Evolutionary conservation across 2,329 filamentous ascomycete genomes (phyloP).

Genomic region (Monilinia fructicola): DNA sequence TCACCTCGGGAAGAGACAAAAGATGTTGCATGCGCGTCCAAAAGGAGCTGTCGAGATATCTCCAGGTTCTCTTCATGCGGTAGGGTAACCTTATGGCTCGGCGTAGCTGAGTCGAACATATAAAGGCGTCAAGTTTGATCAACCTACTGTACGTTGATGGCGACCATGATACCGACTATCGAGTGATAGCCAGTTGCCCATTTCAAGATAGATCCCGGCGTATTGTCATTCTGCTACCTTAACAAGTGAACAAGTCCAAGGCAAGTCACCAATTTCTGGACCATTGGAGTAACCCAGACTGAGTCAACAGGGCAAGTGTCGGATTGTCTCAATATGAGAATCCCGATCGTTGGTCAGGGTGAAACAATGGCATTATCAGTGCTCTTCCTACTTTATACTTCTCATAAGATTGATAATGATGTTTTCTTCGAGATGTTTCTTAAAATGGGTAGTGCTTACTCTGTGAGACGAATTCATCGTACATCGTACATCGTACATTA

Average conservation of each 20-base stretch:
- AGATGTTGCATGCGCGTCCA: neutral
- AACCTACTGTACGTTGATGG: no score
- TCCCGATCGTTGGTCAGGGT: neutral
- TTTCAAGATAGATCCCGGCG: neutral
- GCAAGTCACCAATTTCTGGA: no score
- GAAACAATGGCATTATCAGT: neutral
- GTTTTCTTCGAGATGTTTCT: neutral
- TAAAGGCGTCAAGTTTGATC: no score
- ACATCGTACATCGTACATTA: neutral
- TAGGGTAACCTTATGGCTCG: no score
- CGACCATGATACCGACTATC: neutral
- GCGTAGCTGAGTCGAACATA: no score
- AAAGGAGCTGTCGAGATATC: no score
- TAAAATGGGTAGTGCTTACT: neutral
- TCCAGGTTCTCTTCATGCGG: no score
- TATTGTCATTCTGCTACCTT: neutral
- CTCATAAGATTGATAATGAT: neutral
- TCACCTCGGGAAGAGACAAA: neutral
- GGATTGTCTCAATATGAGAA: neutral
- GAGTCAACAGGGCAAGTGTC: neutral
- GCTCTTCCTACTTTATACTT: neutral
- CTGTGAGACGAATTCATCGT: neutral
- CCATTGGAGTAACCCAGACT: neutral
- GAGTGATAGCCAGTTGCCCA: neutral
- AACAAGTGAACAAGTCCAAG: no score